Conservation (phyloP, 495 filamentous ascomycete genomes). For the Cercophora newfieldiana region DNA sequence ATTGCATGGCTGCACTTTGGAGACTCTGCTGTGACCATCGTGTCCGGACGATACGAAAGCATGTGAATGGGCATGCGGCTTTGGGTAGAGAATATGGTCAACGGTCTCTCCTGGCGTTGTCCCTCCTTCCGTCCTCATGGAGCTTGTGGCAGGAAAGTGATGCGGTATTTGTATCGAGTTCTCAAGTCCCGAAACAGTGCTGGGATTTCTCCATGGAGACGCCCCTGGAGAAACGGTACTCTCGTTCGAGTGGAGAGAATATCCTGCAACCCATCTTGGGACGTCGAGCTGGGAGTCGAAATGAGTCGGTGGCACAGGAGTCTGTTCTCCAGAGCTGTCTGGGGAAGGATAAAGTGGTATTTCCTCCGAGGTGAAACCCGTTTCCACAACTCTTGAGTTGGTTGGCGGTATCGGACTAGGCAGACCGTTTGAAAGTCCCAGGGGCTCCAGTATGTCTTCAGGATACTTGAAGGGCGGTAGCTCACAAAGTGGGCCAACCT, state of each 20-base stretch:
- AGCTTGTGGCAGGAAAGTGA: neutral
- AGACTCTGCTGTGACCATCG: constrained; percentile 9
- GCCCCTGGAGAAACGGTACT: neutral
- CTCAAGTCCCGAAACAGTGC: neutral
- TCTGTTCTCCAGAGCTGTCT: neutral
- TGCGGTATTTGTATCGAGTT: neutral
- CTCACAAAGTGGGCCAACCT: constrained; percentile 14
- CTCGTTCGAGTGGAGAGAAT: neutral
- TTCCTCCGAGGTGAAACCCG: neutral
- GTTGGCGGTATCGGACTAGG: neutral
- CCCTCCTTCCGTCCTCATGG: neutral
- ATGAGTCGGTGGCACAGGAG: neutral
- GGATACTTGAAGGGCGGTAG: constrained; percentile 19
- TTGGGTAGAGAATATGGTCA: neutral
- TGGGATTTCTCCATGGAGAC: neutral
- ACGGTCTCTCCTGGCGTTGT: neutral
- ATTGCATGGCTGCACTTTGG: constrained; percentile 18
- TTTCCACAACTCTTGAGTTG: neutral
- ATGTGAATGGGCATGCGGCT: neutral
- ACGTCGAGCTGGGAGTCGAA: neutral
- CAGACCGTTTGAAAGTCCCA: neutral
- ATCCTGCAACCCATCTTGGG: neutral
- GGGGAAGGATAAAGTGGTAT: neutral
- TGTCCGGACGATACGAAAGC: neutral
- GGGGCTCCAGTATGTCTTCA: neutral